A percentile compares a stretch with the other conserved stretches of the same genome.
phyloP scores from a whole-genome alignment of 192 early-diverging fungal genomes.

The Backusella sp. region DNA sequence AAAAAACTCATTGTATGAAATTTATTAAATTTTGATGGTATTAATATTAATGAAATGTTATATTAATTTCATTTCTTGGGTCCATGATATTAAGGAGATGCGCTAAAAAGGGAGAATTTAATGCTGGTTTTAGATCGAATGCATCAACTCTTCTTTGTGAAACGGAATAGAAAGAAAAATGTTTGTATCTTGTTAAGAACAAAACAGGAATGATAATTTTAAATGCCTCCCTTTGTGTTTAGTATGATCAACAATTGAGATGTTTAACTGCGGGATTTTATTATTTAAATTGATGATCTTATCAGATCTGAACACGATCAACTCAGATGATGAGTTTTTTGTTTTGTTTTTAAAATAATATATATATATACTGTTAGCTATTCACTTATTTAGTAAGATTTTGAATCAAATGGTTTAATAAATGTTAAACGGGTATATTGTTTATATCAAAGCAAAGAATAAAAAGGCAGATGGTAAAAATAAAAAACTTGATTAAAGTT shows the following conservation, averaged over 20 bases:
- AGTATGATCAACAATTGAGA: background rate
- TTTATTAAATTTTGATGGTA: no score
- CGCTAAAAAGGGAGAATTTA: background rate
- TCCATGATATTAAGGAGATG: no score
- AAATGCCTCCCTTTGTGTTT: no score
- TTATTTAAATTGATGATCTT: background rate
- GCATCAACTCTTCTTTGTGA: background rate
- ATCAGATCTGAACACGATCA: conserved; percentile 1
- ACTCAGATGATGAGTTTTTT: background rate
- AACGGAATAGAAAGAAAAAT: background rate
- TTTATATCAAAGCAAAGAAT: background rate
- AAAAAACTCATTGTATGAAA: no score
- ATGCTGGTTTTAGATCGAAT: background rate
- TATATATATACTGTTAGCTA: no score
- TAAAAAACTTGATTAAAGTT: background rate
- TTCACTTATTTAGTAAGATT: no score
- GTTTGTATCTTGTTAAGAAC: no score
- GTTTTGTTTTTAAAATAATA: background rate
- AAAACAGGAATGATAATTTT: no score
- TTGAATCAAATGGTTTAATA: background rate
- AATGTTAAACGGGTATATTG: background rate
- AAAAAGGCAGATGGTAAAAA: background rate
- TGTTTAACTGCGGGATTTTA: background rate
- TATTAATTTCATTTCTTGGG: no score
- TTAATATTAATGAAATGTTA: no score